Conservation (phyloP, 768 basidiomycete species). For the Udeniomyces megalosporus region DNA sequence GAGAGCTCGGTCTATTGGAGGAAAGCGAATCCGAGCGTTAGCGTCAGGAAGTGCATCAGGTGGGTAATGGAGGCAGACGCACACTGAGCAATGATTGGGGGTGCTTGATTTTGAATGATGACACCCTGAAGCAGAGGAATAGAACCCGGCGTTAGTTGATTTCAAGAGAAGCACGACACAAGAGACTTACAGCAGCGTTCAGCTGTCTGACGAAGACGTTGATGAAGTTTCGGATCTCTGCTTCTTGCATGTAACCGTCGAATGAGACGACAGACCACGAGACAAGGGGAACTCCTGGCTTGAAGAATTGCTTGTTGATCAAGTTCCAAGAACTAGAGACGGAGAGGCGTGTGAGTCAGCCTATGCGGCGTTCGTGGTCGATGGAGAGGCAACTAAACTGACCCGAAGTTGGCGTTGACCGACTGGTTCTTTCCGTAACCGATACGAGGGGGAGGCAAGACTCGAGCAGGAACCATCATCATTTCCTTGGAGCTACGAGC, state of each 20-base stretch:
- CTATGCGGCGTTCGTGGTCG: too few relatives aligned
- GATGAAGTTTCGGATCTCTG: background rate
- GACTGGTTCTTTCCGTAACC: background rate
- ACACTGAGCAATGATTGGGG: background rate
- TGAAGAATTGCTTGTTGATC: background rate
- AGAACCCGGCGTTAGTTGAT: too few relatives aligned
- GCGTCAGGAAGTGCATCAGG: too few relatives aligned
- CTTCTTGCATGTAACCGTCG: background rate
- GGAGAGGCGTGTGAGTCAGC: too few relatives aligned
- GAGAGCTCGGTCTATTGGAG: background rate
- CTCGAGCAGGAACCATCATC: background rate
- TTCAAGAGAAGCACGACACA: too few relatives aligned
- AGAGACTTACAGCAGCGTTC: background rate
- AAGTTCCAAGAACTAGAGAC: conserved; percentile 1
- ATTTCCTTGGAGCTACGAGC: background rate
- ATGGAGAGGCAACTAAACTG: too few relatives aligned
- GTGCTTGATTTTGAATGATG: background rate
- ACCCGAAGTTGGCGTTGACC: background rate
- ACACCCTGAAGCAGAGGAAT: too few relatives aligned
- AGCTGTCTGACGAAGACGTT: background rate
- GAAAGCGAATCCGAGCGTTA: too few relatives aligned
- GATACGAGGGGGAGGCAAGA: background rate
- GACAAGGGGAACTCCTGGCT: background rate
- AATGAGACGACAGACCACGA: background rate
- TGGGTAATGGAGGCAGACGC: too few relatives aligned